Percentiles rank a stretch among this genome's conserved stretches.
phyloP scores from a whole-genome alignment of 2,329 filamentous ascomycete species.

The Chaetomiaceae sp. region DNA sequence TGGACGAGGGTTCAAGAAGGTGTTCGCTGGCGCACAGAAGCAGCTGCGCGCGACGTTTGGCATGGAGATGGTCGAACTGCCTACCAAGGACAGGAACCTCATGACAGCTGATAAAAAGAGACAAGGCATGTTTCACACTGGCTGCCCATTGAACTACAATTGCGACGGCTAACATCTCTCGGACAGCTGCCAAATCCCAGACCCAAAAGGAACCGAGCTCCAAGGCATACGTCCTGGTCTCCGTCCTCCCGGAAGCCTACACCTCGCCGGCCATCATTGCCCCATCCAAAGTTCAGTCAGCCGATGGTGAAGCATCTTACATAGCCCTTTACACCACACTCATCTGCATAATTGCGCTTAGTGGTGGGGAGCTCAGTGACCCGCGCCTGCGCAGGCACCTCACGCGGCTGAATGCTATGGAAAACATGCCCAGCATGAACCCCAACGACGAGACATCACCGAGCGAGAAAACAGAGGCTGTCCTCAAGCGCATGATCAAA shows the following conservation, averaged over 20 bases:
- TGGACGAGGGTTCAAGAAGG: slow-evolving; percentile 64
- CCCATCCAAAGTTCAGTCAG: slow-evolving; percentile 62
- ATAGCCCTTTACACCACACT: slow-evolving; percentile 75
- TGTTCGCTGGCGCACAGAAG: slow-evolving; percentile 73
- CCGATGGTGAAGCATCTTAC: slow-evolving; percentile 71
- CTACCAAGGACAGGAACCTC: slow-evolving; percentile 73
- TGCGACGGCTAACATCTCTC: slow-evolving; percentile 2
- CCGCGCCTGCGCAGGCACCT: slow-evolving; percentile 74
- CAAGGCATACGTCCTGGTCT: slow-evolving; percentile 73
- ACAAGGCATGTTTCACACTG: slow-evolving; percentile 51
- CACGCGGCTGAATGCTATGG: slow-evolving; percentile 67
- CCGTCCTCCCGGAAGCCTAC: slow-evolving; percentile 64
- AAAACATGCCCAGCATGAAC: slow-evolving; percentile 64
- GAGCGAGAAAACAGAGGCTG: slow-evolving; percentile 60
- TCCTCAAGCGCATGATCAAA: slow-evolving; percentile 69
- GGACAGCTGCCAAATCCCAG: slow-evolving; percentile 41
- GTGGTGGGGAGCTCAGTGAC: slow-evolving; percentile 69
- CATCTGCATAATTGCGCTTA: slow-evolving; percentile 71
- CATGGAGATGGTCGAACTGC: slow-evolving; percentile 88
- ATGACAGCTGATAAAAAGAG: slow-evolving; percentile 63
- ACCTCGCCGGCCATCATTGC: slow-evolving; percentile 62
- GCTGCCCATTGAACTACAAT: neutral
- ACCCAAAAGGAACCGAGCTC: slow-evolving; percentile 51
- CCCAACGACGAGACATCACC: slow-evolving; percentile 23
- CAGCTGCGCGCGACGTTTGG: slow-evolving; percentile 71